Evolutionary conservation across 805 yeast species (phyloP), one percentile per base, ranked within the genome.

Genomic region (Lachancea meyersii): DNA sequence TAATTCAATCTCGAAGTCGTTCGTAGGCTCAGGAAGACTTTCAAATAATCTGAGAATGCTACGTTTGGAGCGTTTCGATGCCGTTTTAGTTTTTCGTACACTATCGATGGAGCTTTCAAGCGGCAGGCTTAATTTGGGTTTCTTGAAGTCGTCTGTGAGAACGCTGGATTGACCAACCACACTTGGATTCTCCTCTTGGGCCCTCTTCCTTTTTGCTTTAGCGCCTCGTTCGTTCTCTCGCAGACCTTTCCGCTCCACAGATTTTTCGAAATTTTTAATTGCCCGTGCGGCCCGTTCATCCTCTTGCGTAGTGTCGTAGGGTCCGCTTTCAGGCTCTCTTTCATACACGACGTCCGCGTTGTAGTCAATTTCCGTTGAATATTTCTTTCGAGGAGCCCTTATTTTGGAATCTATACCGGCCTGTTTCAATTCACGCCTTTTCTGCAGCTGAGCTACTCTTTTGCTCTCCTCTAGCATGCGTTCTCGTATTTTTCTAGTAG

Each of bases 401-500:
- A 80, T 60, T 27, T 57, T 59, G 17, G 75, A 70, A 26, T 71
- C 76, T 9, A 80, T 70, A 2, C 95, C 95, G 1, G 93, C 89
- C 37, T 80, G 82, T 54, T 86, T 84, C 58, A 86, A 66, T 49
- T 85, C 94, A 50, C 95, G 68, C 50, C 96, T 70, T 50, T 81
- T 83, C 52, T 88, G 95, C 10, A 91, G 57, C 44, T 80, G 65
- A 0, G 96, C 85, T 18, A 87, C 70, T 24, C 94, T 65, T 52
- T 79, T 74, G 45, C 86, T 83, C 55, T 88, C 95, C 38, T 80
- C 85, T 35, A 87, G 65, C 75, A 85, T 73, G 39, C 93, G 68
- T 58, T 91, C 97, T 44, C 97, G 70, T 2, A 82, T 86, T 57
- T 89, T 87, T 45, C 97, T 66, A 45, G 89, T 86, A 0, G 97